Conservation (phyloP, 2,329 filamentous ascomycete genomes). For the Penicillium sp. region DNA sequence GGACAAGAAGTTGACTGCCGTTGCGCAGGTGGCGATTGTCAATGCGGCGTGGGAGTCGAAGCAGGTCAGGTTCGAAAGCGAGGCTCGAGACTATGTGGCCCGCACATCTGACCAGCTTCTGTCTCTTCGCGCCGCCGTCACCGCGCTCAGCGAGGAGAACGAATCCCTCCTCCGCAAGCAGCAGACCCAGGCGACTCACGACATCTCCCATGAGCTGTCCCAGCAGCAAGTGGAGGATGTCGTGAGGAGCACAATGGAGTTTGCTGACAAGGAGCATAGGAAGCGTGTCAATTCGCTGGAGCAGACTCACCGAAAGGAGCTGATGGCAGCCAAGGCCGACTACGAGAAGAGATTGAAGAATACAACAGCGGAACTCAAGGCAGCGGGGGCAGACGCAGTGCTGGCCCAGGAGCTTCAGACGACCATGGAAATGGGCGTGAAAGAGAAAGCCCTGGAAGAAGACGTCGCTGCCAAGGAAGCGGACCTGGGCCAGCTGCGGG, state of each 20-base stretch:
- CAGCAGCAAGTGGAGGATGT: background rate
- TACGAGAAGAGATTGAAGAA: background rate
- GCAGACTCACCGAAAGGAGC: background rate
- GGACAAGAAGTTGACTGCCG: background rate
- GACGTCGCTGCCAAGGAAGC: background rate
- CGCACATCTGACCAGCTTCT: background rate
- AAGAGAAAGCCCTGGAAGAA: background rate
- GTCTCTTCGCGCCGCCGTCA: background rate
- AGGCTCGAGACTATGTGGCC: background rate
- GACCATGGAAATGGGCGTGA: too few species aligned
- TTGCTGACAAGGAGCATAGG: background rate
- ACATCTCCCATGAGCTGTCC: background rate
- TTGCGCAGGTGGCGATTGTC: background rate
- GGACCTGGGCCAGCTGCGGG: background rate
- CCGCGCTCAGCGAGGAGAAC: background rate
- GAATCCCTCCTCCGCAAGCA: background rate
- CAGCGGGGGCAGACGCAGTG: background rate
- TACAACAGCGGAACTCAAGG: background rate
- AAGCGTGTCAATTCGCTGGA: background rate
- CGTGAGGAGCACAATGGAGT: background rate
- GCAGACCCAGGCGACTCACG: background rate
- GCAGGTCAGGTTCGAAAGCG: background rate
- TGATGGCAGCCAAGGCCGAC: background rate
- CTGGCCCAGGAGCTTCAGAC: background rate
- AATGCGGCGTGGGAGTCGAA: background rate